Base-by-base conservation (phyloP, 208 protist species). In the Giardia muris region DNA sequence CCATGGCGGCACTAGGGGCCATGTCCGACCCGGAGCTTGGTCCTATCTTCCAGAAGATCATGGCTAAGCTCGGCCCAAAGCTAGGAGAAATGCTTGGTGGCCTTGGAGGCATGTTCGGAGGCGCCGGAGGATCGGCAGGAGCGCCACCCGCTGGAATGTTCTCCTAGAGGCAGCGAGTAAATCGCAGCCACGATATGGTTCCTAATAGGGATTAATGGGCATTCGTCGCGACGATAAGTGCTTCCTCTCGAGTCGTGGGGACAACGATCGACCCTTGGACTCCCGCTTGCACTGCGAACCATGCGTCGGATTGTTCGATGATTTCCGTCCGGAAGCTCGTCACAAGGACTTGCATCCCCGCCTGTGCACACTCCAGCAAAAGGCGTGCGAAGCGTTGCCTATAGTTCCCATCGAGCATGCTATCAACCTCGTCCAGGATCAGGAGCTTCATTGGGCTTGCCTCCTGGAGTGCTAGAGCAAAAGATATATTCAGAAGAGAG, bases 1-100 rank as follows among this genome's bases (percentile, higher is more conserved):
- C 86, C 19, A 89, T 89, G 86, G 86, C 86, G 4, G 42, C 42
- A 46, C n/a, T 89, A 43, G 42, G 86, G 4, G 86, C 86, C 4
- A 10, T 89, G 4, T 89, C 86, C 19, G 86, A 89, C 42, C 86
- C 86, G 42, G 86, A 89, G 42, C 86, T 89, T 45, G 86, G 39
- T 43, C 86, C 86, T 46, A 46, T 46, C 42, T 89, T 89, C 86
- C 42, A 89, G 42, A 4, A 43, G 3, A 4, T 89, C 42, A 43
- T 89, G 19, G 19, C 4, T 4, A 89, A 89, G 86, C 86, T 89
- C 45, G 86, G 22, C 4, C 86, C 86, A 89, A 4, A 44, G 4
- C 86, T 89, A 46, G 4, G 19, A 46, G 42, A 43, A 10, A 89
- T 89, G 86, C 42, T 89, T 43, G 86, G 86, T 44, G 86, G 86